Conservation (phyloP, 305 asterid genomes). For the Rubia balearica region DNA sequence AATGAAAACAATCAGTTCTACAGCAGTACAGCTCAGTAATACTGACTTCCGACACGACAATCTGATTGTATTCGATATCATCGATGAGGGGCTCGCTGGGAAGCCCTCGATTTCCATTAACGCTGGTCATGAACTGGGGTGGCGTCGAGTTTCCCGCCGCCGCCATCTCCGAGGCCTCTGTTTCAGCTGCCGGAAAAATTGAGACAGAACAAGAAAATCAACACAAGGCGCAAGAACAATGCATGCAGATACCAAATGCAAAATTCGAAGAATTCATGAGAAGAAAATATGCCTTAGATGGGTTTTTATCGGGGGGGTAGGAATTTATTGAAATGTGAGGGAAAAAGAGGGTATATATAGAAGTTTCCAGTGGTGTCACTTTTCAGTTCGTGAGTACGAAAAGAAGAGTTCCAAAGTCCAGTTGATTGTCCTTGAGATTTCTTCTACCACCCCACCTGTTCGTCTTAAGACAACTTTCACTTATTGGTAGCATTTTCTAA, state of each 20-base stretch:
- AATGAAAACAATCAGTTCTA: not conserved
- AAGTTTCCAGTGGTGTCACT: not conserved
- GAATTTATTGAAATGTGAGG: not conserved
- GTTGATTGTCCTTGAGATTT: not conserved
- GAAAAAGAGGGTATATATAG: not conserved
- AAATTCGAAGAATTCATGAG: not conserved
- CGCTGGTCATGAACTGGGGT: constrained; percentile 70
- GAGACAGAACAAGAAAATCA: constrained; percentile 8
- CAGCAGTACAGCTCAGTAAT: not conserved
- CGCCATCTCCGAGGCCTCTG: constrained; percentile 38
- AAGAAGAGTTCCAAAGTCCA: not conserved
- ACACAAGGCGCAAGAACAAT: not conserved
- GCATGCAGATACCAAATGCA: not conserved
- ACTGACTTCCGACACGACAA: constrained; percentile 78
- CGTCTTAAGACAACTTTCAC: not conserved
- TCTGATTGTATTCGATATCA: constrained; percentile 70
- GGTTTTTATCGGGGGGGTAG: not conserved
- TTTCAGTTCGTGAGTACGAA: not conserved
- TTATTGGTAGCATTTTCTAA: too few species aligned
- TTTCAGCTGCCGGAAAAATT: constrained; percentile 8
- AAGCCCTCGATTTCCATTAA: constrained; percentile 32
- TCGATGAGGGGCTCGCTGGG: constrained; percentile 64
- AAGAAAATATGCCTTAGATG: not conserved
- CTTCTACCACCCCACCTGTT: not conserved
- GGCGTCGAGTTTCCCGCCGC: constrained; percentile 31